Conservation (phyloP, 352 stramenopile genomes). For the Phytophthora hybrid region DNA sequence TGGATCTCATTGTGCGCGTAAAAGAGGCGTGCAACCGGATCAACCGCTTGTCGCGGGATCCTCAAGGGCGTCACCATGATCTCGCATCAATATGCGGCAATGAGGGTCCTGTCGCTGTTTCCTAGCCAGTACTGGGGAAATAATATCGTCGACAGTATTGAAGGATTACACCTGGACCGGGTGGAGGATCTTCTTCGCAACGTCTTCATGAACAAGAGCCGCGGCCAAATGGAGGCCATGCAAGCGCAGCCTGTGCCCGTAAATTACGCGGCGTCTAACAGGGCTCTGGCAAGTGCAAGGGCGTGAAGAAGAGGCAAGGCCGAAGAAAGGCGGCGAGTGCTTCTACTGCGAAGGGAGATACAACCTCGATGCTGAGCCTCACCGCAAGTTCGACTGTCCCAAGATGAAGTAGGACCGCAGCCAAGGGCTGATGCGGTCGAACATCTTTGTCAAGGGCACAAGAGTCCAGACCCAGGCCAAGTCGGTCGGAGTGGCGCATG, state of each 20-base stretch:
- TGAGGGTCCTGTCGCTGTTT: background rate
- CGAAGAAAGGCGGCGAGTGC: background rate
- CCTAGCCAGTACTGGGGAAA: conserved; percentile 11
- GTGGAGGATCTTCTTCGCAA: conserved; percentile 2
- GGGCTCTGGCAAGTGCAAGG: conserved; percentile 3
- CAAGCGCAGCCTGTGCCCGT: background rate
- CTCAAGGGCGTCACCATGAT: background rate
- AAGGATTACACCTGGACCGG: background rate
- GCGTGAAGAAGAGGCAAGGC: background rate
- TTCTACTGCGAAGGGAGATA: conserved; percentile 8
- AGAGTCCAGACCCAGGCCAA: too few relatives aligned
- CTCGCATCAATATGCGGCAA: background rate
- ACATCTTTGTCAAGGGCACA: too few relatives aligned
- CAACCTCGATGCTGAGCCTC: background rate
- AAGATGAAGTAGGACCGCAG: background rate
- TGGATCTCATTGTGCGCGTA: background rate
- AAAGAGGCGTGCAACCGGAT: background rate
- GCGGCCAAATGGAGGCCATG: conserved; percentile 11
- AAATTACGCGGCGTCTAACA: background rate
- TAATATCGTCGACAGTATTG: background rate
- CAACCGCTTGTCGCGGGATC: background rate
- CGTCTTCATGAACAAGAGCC: conserved; percentile 10
- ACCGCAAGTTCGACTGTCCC: background rate
- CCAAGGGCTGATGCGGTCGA: background rate
- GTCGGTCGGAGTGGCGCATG: too few relatives aligned